These are phyloP conservation scores for Puccinellia tenuiflora DNA, from an alignment of 176 grass and related monocot genomes.

Conservation along the genomic window DNA sequence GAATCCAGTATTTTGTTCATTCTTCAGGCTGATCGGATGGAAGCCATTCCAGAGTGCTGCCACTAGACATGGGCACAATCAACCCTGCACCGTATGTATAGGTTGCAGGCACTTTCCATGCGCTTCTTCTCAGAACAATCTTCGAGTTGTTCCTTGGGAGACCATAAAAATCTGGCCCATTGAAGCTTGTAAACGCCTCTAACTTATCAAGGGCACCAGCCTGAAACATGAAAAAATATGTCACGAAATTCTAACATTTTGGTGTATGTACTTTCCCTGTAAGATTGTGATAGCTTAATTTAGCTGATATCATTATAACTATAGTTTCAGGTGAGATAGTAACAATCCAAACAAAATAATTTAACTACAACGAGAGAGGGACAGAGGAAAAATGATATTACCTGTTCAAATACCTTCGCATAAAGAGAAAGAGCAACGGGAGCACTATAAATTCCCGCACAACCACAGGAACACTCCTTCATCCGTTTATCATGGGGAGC, in stretches of 20 bases:
- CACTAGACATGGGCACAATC: conserved; percentile 77
- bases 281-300: neutral
- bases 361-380: neutral
- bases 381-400: conserved; percentile 6
- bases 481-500: conserved; percentile 77
- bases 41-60: conserved; percentile 69
- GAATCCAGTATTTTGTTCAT: neutral
- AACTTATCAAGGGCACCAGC: conserved; percentile 80
- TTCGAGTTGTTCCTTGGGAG: conserved; percentile 75
- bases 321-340: neutral
- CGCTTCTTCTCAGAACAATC: conserved; percentile 60
- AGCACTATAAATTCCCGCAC: conserved; percentile 90
- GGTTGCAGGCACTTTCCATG: conserved; percentile 68
- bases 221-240: conserved; percentile 39
- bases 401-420: conserved; percentile 89
- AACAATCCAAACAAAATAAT: neutral
- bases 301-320: neutral
- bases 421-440: conserved; percentile 89
- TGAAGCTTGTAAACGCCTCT: conserved; percentile 91
- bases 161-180: conserved; percentile 94
- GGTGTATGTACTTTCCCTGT: neutral
- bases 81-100: conserved; percentile 54
- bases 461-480: conserved; percentile 92
- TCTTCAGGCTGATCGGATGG: conserved; percentile 34
- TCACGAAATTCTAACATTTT: neutral